These are phyloP conservation scores for Carex kokanica DNA, from an alignment of 176 grass and related monocot species.

Conservation along the genomic window DNA sequence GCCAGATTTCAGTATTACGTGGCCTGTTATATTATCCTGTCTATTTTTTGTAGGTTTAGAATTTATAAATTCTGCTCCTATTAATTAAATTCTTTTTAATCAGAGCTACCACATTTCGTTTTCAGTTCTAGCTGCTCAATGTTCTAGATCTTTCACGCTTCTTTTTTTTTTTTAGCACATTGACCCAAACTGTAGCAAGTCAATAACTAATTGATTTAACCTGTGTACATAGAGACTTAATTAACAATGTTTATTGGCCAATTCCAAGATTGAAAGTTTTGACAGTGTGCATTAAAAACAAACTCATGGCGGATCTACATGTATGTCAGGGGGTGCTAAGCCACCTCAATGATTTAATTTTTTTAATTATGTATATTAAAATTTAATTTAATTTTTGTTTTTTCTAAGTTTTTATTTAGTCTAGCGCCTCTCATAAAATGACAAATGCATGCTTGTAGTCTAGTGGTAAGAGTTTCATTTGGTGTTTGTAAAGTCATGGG, in stretches of 20 bases:
- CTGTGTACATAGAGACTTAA: not conserved
- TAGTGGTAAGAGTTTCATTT: too few species aligned
- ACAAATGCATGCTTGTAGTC: too few species aligned
- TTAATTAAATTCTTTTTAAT: not conserved
- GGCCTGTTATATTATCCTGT: conserved; percentile 7
- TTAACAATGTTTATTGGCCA: not conserved
- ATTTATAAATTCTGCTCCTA: not conserved
- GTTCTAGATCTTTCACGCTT: not conserved
- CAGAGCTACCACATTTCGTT: not conserved
- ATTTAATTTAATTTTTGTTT: too few species aligned
- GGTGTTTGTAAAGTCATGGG: too few species aligned
- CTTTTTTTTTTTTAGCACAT: not conserved
- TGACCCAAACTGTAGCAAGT: not conserved
- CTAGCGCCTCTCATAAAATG: too few species aligned
- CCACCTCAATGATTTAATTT: too few species aligned
- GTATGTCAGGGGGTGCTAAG: too few species aligned
- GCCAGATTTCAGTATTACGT: not conserved
- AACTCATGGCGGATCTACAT: too few species aligned
- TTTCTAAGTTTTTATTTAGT: too few species aligned
- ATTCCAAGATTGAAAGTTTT: not conserved
- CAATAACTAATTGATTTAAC: not conserved
- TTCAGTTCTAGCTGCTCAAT: not conserved
- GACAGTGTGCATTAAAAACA: not conserved
- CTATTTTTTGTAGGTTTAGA: not conserved
- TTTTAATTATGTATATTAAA: too few species aligned